Percentiles rank a stretch among this genome's conserved stretches.
Evolutionary conservation across 768 basidiomycete genomes (phyloP).

Genomic region (Podaxis sp.): DNA sequence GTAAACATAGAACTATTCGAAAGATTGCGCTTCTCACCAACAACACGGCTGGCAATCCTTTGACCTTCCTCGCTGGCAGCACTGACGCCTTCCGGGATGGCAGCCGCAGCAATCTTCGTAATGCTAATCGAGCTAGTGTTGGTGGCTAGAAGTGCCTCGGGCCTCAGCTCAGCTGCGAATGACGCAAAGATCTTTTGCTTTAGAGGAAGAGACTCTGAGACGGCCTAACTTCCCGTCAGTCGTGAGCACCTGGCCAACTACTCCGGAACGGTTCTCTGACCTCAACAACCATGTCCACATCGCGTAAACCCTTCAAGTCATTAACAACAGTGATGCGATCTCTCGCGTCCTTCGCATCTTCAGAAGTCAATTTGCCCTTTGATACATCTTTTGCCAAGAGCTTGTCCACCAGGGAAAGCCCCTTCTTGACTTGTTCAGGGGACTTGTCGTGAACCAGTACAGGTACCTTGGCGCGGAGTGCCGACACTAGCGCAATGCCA

Average conservation of each 20-base stretch:
- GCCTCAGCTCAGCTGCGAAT: slow-evolving; percentile 63
- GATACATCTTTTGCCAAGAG: slow-evolving; percentile 85
- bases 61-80: slow-evolving; percentile 62
- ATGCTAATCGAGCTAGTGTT: slow-evolving; percentile 96
- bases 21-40: slow-evolving; percentile 46
- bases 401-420: slow-evolving; percentile 70
- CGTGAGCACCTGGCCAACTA: neutral
- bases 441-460: slow-evolving; percentile 86
- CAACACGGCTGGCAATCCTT: slow-evolving; percentile 66
- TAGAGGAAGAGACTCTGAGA: slow-evolving; percentile 75
- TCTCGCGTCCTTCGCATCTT: slow-evolving; percentile 70
- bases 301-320: slow-evolving; percentile 54
- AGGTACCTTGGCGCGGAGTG: slow-evolving; percentile 79
- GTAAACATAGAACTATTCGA: neutral
- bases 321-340: slow-evolving; percentile 60
- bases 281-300: slow-evolving; percentile 91
- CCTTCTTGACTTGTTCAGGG: slow-evolving; percentile 65
- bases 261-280: slow-evolving; percentile 31
- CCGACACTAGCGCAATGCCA: slow-evolving; percentile 87
- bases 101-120: slow-evolving; percentile 86
- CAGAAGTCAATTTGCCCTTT: slow-evolving; percentile 69
- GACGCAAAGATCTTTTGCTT: slow-evolving; percentile 75
- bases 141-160: slow-evolving; percentile 77
- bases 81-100: slow-evolving; percentile 52
- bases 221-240: slow-evolving; percentile 49